Percentiles rank a stretch among this genome's conserved stretches.
phyloP scores from a whole-genome alignment of 225 moss, liverwort and hornwort species.

The Rhytidiadelphus loreus region DNA sequence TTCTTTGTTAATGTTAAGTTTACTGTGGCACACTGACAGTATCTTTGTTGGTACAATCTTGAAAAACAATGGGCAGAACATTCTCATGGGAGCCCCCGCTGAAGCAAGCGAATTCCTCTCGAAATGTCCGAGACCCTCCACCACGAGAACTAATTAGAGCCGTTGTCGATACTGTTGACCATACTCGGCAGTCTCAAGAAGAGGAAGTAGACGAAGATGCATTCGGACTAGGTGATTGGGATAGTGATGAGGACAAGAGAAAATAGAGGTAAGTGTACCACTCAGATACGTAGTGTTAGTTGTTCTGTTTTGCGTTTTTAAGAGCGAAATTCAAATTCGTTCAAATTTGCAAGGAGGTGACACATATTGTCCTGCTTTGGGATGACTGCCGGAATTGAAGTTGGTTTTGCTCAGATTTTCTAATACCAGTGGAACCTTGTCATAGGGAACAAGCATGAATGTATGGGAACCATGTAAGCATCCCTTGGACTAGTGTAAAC shows the following conservation, averaged over 20 bases:
- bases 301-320: background rate
- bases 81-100: conserved; percentile 1
- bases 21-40: background rate
- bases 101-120: background rate
- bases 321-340: background rate
- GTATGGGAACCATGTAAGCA: background rate
- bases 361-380: background rate
- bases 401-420: background rate
- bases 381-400: background rate
- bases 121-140: background rate
- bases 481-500: no score
- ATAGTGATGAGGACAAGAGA: conserved; percentile 47
- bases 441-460: background rate
- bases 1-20: background rate
- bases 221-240: conserved; percentile 72
- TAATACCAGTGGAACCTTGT: background rate
- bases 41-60: background rate
- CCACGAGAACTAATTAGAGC: conserved; percentile 3
- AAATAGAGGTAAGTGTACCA: background rate
- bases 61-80: background rate
- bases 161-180: background rate
- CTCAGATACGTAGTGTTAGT: background rate
- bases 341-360: background rate
- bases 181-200: background rate
- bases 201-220: conserved; percentile 14